These are phyloP conservation scores for Leptographium galeiforme DNA, from an alignment of 2,329 filamentous ascomycete species.

Conservation along the genomic window DNA sequence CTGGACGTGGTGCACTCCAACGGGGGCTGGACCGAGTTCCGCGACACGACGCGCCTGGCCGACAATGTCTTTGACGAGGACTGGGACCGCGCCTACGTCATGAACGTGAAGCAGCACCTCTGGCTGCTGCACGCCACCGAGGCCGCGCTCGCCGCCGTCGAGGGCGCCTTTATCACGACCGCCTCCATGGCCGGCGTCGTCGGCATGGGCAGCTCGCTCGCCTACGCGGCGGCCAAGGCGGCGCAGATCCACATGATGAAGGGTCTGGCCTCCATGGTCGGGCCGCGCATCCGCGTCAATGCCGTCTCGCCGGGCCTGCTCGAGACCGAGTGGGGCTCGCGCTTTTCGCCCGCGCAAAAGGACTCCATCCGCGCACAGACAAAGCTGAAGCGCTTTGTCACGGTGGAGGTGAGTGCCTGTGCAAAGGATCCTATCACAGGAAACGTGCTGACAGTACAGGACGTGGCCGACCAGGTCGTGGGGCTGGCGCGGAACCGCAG, in stretches of 20 bases:
- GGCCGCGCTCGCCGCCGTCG: slow-evolving; percentile 37
- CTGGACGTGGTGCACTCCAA: slow-evolving; percentile 72
- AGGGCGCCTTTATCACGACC: slow-evolving; percentile 50
- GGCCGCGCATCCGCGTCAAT: background rate
- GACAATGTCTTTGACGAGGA: slow-evolving; percentile 43
- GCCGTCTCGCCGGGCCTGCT: slow-evolving; percentile 17
- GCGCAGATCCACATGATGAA: background rate
- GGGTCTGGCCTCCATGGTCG: background rate
- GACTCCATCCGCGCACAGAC: slow-evolving; percentile 37
- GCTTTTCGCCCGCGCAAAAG: slow-evolving; percentile 43
- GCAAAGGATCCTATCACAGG: too few relatives aligned
- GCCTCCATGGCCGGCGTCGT: slow-evolving; percentile 52
- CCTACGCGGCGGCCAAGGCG: background rate
- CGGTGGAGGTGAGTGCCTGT: slow-evolving; percentile 25
- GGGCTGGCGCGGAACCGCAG: slow-evolving; percentile 5
- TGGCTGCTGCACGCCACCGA: slow-evolving; percentile 44
- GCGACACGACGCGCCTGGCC: slow-evolving; percentile 31
- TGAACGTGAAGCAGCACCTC: slow-evolving; percentile 50
- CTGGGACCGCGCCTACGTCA: slow-evolving; percentile 44
- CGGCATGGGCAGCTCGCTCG: slow-evolving; percentile 45
- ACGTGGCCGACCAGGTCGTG: slow-evolving; percentile 7
- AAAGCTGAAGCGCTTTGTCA: slow-evolving; percentile 34
- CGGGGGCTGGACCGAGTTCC: slow-evolving; percentile 41
- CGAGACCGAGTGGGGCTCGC: slow-evolving; percentile 49
- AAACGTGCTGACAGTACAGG: background rate